These are phyloP conservation scores for Exophiala lecanii-corni DNA, from an alignment of 2,329 filamentous ascomycete genomes.

Conservation along the genomic window DNA sequence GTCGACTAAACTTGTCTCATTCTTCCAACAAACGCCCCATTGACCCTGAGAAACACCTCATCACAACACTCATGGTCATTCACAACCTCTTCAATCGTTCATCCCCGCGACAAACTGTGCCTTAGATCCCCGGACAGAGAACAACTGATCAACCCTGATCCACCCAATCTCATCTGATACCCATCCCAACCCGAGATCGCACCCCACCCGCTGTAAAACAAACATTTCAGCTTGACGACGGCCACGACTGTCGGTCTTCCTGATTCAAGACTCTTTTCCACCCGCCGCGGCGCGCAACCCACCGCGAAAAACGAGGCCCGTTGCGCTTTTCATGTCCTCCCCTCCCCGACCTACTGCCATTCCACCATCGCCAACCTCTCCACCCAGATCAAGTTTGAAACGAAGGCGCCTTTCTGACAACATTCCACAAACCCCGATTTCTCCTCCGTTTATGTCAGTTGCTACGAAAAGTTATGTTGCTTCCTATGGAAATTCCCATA, in stretches of 20 bases:
- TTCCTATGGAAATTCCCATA: slow-evolving; percentile 40
- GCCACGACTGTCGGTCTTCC: neutral
- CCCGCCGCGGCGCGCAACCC: slow-evolving; percentile 13
- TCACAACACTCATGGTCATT: too few relatives aligned
- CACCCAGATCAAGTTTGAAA: slow-evolving; percentile 37
- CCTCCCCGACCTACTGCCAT: slow-evolving; percentile 31
- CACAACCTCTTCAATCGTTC: too few relatives aligned
- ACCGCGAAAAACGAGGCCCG: slow-evolving; percentile 2
- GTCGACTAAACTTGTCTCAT: neutral
- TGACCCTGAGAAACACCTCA: neutral
- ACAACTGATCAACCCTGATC: neutral
- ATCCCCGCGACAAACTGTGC: too few relatives aligned
- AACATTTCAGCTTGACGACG: neutral
- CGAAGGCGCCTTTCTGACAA: slow-evolving; percentile 21
- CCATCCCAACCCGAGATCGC: neutral
- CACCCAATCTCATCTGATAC: neutral
- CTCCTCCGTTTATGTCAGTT: slow-evolving; percentile 48
- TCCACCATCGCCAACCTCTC: slow-evolving; percentile 42
- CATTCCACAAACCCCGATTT: slow-evolving; percentile 27
- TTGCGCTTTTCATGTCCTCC: slow-evolving; percentile 24
- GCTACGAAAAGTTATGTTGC: slow-evolving; percentile 46
- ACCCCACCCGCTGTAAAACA: neutral
- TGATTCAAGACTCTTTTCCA: slow-evolving; percentile 1
- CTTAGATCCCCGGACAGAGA: too few relatives aligned
- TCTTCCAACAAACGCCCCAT: neutral